These are phyloP conservation scores for Agrostemma githago DNA, from an alignment of 148 eudicot genomes.

Conservation along the genomic window DNA sequence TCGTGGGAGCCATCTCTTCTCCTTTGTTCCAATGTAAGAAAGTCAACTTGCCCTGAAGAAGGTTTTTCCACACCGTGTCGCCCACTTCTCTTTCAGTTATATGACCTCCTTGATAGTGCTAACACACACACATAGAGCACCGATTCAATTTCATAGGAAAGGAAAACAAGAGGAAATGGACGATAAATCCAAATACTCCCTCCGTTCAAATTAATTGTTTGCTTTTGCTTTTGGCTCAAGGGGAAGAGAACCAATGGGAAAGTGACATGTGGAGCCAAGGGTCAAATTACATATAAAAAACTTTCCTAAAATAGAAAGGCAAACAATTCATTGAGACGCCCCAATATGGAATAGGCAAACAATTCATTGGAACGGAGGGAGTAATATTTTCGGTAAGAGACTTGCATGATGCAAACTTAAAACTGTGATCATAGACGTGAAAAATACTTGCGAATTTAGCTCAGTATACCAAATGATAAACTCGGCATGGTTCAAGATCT, in stretches of 20 bases:
- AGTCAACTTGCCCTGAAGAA: constrained; percentile 71
- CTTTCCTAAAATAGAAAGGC: too few relatives aligned
- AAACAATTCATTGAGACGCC: too few relatives aligned
- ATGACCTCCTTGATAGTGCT: constrained; percentile 54
- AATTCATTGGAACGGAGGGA: too few relatives aligned
- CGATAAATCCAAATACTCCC: neutral
- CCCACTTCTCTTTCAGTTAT: constrained; percentile 39
- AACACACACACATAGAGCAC: constrained; percentile 23
- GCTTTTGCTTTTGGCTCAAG: too few relatives aligned
- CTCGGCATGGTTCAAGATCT: too few relatives aligned
- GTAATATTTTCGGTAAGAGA: too few relatives aligned
- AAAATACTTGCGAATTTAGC: neutral
- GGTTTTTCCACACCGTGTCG: constrained; percentile 53
- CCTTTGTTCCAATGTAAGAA: constrained; percentile 79
- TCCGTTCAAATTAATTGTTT: too few relatives aligned
- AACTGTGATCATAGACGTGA: neutral
- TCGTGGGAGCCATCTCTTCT: constrained; percentile 76
- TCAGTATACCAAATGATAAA: neutral
- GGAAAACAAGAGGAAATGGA: neutral
- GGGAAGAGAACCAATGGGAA: too few relatives aligned
- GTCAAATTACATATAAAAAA: too few relatives aligned
- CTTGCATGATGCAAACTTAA: neutral
- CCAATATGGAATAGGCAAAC: too few relatives aligned
- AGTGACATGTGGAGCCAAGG: too few relatives aligned
- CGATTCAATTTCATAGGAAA: constrained; percentile 1